Conservation (phyloP, 2,329 filamentous ascomycete species). For the Trichoderma endophyticum region DNA sequence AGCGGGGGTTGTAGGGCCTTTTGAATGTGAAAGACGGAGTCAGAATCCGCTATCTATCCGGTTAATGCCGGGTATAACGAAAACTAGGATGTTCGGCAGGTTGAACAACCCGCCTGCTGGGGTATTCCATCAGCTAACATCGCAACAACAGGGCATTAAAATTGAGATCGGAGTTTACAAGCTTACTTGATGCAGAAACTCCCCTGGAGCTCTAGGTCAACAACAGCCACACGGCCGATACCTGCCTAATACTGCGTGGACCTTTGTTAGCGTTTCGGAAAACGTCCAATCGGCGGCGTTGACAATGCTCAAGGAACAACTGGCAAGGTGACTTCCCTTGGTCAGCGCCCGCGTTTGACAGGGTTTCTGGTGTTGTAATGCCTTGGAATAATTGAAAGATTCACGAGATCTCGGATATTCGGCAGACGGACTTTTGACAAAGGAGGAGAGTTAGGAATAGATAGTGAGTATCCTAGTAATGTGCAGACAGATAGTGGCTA, state of each 20-base stretch:
- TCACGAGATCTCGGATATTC: not conserved
- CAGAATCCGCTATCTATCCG: not conserved
- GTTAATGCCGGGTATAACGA: not conserved
- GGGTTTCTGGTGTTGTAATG: not conserved
- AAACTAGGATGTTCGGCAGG: not conserved
- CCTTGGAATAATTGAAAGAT: not conserved
- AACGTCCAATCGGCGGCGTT: not conserved
- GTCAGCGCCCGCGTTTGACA: not conserved
- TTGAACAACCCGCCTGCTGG: not conserved
- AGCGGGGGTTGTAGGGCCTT: not conserved
- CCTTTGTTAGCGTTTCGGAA: constrained; percentile 10
- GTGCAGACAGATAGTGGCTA: not conserved
- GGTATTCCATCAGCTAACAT: not conserved
- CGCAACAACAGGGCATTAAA: not conserved
- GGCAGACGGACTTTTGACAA: not conserved
- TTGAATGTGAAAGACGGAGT: not conserved
- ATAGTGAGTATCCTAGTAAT: not conserved
- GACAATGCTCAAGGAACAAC: not conserved
- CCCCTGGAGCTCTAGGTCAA: not conserved
- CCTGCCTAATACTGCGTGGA: constrained; percentile 8
- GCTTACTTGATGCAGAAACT: constrained; percentile 8
- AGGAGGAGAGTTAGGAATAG: not conserved
- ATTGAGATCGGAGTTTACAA: not conserved
- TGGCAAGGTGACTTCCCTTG: not conserved
- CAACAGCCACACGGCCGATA: not conserved